Evolutionary conservation across 345 rosid species (phyloP), one percentile per base, ranked within the genome.

Genomic region (Dipteronia sinensis): DNA sequence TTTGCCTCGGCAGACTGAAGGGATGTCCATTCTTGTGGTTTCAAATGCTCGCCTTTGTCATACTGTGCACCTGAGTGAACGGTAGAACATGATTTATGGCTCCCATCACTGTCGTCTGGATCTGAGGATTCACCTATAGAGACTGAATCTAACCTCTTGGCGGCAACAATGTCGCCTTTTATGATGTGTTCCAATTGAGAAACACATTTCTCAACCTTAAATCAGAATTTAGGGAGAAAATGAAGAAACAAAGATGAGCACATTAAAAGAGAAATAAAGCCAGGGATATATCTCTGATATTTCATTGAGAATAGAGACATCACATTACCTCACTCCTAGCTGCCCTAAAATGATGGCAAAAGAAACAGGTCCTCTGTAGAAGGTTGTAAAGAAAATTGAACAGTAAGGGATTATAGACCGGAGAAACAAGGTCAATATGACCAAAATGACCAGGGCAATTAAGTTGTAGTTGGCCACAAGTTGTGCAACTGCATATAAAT

Each of bases 361-460:
- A 83, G 80, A 93, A 89, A 72, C 98, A 95, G 20, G 89, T 88
- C 77, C 83, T 86, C 67, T 90, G 90, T 46, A 95, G 77, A 81
- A 95, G 72, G 70, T 67, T 90, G 80, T 81, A 78, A 34, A 95
- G 90, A 49, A 84, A 69, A 84, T 77, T 77, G 85, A 95, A 93
- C 42, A 95, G 90, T 83, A 95, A 77, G 1, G 98, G 95, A 85
- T 92, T 92, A 72, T 92, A 93, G 47, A 87, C 87, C 7, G 97
- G 91, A 65, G 71, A 86, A 76, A 94, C 84, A 56, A 96, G 95
- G 68, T 91, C 92, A 7, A 94, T 87, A 79, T 90, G 97, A 59
- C 99, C 99, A 78, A 95, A 96, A 78, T 96, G 99, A 63, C 99
- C 99, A 3, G 97, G 94, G 76, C 99, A 96, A 77, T 73, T 23